Evolutionary conservation across 2,329 filamentous ascomycete genomes (phyloP), one percentile per base, ranked within the genome.

Genomic region (Paracorniculantispora psalliotae): DNA sequence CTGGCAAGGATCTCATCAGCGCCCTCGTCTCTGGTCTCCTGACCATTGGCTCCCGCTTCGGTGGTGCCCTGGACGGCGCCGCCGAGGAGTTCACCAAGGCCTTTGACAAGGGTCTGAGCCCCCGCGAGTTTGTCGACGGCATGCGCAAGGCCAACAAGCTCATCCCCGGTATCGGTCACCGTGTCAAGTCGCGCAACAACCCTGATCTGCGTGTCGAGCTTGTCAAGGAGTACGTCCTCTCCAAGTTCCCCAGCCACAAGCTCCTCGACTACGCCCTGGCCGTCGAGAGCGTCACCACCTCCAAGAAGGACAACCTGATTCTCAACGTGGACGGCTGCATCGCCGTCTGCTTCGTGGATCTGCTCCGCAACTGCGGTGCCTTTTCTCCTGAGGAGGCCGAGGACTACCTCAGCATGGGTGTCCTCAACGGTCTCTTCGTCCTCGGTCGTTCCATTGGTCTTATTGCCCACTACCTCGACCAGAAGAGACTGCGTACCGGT

Each of bases 91-190:
- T 99, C 83, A 92, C 91, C 76, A 92, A 92, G 79, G 94, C 94
- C 61, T 96, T 93, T 69, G 94, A 99, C 84, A 97, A 96, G 87
- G 92, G 92, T 71, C 88, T 97, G 67, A 96, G 89, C 81, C 94
- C 94, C 62, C 92, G 94, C 84, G 94, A 99, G 79, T 99, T 99
- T 70, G 94, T 99, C 66, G 94, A 99, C 81, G 90, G 83, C 68
- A 97, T 97, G 93, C 88, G 94, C 78, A 99, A 97, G 84, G 91
- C 94, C 80, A 99, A 99, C 88, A 99, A 97, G 86, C 92, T 99
- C 69, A 97, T 99, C 69, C 94, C 94, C 64, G 94, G 94, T 83
- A 99, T 99, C 70, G 94, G 94, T 69, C 94, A 99, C 86, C 91
- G 92, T 79, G 91, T 99, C 84, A 99, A 99, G 87, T 99, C 94